These are phyloP conservation scores for Zychaea mexicana DNA, from an alignment of 371 early-diverging fungal species.

Conservation along the genomic window DNA sequence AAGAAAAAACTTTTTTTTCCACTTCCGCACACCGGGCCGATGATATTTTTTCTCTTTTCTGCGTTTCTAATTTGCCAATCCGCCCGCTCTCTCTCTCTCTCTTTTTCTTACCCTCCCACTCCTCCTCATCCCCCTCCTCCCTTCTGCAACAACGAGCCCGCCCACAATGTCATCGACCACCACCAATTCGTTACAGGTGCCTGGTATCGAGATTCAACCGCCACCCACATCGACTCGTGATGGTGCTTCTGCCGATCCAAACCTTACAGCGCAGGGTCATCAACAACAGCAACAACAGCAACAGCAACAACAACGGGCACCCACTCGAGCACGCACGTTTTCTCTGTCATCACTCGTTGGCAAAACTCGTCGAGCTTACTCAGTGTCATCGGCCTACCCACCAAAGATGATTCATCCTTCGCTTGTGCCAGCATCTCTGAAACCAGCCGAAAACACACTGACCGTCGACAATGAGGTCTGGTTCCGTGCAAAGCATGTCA, in stretches of 20 bases:
- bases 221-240: background rate
- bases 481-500: conserved; percentile 21
- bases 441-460: background rate
- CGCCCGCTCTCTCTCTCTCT: background rate
- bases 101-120: background rate
- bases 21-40: background rate
- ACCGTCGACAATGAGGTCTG: conserved; percentile 19
- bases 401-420: conserved; percentile 30
- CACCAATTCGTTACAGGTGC: conserved; percentile 12
- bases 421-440: conserved; percentile 19
- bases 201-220: conserved; percentile 16
- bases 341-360: conserved; percentile 40
- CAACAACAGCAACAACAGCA: background rate
- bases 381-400: conserved; percentile 49
- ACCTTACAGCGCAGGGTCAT: background rate
- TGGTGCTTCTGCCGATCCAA: background rate
- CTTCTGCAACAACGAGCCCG: background rate
- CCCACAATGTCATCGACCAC: background rate
- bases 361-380: conserved; percentile 51
- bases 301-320: background rate
- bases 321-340: conserved; percentile 38
- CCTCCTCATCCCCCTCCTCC: background rate
- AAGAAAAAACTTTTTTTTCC: background rate
- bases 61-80: background rate
- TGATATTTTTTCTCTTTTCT: background rate